Base-by-base conservation (phyloP, 257 asterid species). In the Capsicum baccatum region DNA sequence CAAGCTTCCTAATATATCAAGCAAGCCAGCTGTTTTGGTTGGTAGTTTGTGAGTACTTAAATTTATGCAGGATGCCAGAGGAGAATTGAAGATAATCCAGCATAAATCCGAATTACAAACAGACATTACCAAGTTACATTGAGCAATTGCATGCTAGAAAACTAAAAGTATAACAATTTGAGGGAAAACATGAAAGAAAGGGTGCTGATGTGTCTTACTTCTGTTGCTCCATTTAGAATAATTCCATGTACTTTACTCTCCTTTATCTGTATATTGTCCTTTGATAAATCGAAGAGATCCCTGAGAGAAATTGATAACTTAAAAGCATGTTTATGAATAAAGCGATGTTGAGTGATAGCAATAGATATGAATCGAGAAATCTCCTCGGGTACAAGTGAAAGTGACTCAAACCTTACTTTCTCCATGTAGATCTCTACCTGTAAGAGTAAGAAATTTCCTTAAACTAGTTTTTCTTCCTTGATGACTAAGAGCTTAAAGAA, bases 381-480 rank as follows among this genome's bases (percentile, higher is more conserved):
- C 50, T 33, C 64, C 64, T 33, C 6, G 11, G 26, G 48, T 26
- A 78, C 21, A 78, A 33, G 64, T 78, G 60, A 8, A 15, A 54
- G 64, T 78, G 64, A 54, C 15, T 81, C 94, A 66, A 55, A 94
- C 98, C 98, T 94, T 69, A 94, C 92, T 93, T 89, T 94, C 90
- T 94, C 98, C 97, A 93, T 90, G 85, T 93, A 93, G 73, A 94
- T 91, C 91, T 94, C 98, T 56, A 91, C 98, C 98, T 94, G 92
- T 67, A 87, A 86, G 80, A 73, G 78, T 81, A 83, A 87, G 16
- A 67, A 63, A 60, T 54, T 33, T 78, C 9, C 50, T 78, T 33
- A 55, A 67, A 67, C 17, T 35, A 37, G 50, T 12, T 13, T 67
- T 67, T 6, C 47, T 67, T 37, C 50, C 52, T 37, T 67, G 76